A percentile compares a stretch with the other conserved stretches of the same genome.
phyloP scores from a whole-genome alignment of 176 grass and related monocot species.

The Cocos nucifera region DNA sequence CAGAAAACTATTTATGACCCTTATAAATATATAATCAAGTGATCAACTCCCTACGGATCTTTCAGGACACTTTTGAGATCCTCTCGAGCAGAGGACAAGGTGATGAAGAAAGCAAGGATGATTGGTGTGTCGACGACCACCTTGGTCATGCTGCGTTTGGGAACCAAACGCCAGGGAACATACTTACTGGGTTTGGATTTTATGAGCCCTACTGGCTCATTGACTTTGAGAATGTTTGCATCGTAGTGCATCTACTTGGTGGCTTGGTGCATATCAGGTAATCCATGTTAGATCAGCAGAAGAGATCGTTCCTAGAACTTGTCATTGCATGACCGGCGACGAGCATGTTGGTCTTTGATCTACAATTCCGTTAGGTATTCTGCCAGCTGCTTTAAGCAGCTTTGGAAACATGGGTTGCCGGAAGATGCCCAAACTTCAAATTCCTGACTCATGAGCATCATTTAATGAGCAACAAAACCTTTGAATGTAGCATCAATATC shows the following conservation, averaged over 20 bases:
- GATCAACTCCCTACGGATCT: no score
- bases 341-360: no score
- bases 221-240: slow-evolving; percentile 65
- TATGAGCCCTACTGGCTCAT: slow-evolving; percentile 81
- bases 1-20: background rate
- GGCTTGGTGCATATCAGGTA: slow-evolving; percentile 28
- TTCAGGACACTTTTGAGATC: slow-evolving; percentile 67
- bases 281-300: background rate
- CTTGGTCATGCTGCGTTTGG: slow-evolving; percentile 77
- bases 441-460: slow-evolving; percentile 32
- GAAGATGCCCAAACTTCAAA: slow-evolving; percentile 7
- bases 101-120: slow-evolving; percentile 54
- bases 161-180: slow-evolving; percentile 66
- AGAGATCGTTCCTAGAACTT: background rate
- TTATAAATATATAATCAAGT: background rate
- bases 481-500: slow-evolving; percentile 35
- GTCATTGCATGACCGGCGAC: no score
- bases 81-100: slow-evolving; percentile 65
- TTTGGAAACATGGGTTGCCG: slow-evolving; percentile 27
- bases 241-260: slow-evolving; percentile 47
- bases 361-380: slow-evolving; percentile 32
- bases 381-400: slow-evolving; percentile 63
- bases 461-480: slow-evolving; percentile 12
- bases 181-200: slow-evolving; percentile 69
- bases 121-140: slow-evolving; percentile 65